These are phyloP conservation scores for Malus sylvestris DNA, from an alignment of 306 rosid species.

Conservation along the genomic window DNA sequence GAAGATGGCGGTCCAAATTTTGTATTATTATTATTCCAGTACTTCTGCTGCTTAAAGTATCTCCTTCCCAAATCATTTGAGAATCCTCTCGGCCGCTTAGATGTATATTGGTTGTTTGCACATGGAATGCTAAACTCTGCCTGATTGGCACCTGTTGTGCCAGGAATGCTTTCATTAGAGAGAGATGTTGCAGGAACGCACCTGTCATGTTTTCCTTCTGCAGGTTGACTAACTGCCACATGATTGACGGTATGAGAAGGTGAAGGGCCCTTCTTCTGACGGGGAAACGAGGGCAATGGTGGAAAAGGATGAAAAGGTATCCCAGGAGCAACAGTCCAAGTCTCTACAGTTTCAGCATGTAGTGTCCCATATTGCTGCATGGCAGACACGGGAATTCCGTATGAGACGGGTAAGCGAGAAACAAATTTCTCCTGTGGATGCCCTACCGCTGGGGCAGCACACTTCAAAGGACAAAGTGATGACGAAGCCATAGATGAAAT, in stretches of 20 bases:
- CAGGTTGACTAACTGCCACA: slow-evolving; percentile 24
- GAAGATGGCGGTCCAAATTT: slow-evolving; percentile 54
- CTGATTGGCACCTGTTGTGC: slow-evolving; percentile 44
- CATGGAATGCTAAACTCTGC: slow-evolving; percentile 21
- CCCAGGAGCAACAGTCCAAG: slow-evolving; percentile 81
- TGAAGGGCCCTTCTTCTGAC: slow-evolving; percentile 33
- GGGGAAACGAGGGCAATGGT: slow-evolving; percentile 68
- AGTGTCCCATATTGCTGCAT: slow-evolving; percentile 60
- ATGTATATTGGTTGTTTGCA: slow-evolving; percentile 22
- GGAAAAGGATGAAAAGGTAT: slow-evolving; percentile 91
- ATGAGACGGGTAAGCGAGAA: slow-evolving; percentile 67
- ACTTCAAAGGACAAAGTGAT: slow-evolving; percentile 23
- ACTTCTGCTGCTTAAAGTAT: slow-evolving; percentile 82
- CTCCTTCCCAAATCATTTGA: slow-evolving; percentile 56
- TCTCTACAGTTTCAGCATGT: slow-evolving; percentile 38
- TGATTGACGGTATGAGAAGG: slow-evolving; percentile 26
- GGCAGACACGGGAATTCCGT: slow-evolving; percentile 72
- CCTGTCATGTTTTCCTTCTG: slow-evolving; percentile 32
- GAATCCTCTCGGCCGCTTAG: slow-evolving; percentile 46
- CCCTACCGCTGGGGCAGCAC: slow-evolving; percentile 40
- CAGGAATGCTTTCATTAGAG: slow-evolving; percentile 45
- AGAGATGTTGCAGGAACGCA: slow-evolving; percentile 24
- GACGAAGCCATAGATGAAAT: slow-evolving; percentile 31
- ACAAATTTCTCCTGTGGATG: slow-evolving; percentile 66
- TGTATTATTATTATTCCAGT: slow-evolving; percentile 36